phyloP scores from a whole-genome alignment of 192 early-diverging fungal species.

The Dimargaris cristalligena region DNA sequence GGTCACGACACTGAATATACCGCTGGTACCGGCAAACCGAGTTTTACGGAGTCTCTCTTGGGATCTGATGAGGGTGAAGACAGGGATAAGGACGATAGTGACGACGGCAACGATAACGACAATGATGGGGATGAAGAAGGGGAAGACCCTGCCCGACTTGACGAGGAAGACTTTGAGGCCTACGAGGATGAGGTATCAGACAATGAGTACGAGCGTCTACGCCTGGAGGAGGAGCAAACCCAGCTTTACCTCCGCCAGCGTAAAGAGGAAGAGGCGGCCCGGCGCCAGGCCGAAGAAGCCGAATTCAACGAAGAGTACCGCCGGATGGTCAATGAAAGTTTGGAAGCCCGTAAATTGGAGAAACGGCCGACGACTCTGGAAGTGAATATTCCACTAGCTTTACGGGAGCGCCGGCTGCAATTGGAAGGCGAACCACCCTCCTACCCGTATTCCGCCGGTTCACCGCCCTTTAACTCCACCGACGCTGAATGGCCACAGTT shows the following conservation, averaged over 20 bases:
- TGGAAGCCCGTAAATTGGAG: constrained; percentile 59
- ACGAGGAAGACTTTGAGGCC: constrained; percentile 22
- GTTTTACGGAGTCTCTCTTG: no score
- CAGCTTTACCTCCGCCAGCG: constrained; percentile 12
- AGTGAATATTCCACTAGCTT: constrained; percentile 22
- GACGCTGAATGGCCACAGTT: no score
- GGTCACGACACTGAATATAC: no score
- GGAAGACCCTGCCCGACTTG: constrained; percentile 21
- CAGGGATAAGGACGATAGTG: constrained; percentile 20
- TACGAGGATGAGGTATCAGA: constrained; percentile 29
- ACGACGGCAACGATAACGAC: constrained; percentile 24
- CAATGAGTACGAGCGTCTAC: constrained; percentile 28
- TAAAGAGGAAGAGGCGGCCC: constrained; percentile 53
- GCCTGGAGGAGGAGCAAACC: constrained; percentile 11
- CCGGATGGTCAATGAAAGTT: constrained; percentile 78
- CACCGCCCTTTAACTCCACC: no score
- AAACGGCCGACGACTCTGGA: constrained; percentile 19
- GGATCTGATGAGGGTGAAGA: no score
- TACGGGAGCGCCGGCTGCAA: neutral
- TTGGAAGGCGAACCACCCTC: no score
- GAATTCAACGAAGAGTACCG: constrained; percentile 81
- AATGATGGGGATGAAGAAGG: constrained; percentile 20
- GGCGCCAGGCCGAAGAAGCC: constrained; percentile 60
- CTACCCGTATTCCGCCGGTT: no score
- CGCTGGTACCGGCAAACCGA: no score